Base-by-base conservation (phyloP, 768 basidiomycete genomes). In the Mycena galericulata region DNA sequence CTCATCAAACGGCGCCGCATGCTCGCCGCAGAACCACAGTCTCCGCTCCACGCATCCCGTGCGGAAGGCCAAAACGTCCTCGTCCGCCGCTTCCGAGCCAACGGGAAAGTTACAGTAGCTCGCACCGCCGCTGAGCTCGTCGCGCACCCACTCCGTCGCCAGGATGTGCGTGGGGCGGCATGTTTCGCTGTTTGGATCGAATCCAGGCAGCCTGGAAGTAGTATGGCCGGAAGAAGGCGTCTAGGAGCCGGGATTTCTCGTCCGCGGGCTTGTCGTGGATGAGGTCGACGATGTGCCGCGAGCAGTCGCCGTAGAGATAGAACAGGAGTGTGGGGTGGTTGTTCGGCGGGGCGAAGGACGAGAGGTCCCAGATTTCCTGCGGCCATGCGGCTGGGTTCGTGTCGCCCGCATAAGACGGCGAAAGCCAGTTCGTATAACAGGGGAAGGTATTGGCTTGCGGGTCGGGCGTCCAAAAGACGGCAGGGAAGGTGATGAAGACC, bases 91-190 rank as follows among this genome's bases (percentile, higher is more conserved):
- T 32, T 69, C 67, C 32, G 70, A 38, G 24, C 72, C 67, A 8
- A 56, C 67, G n/a, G 69, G 72, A 50, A 73, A 73, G 43, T 73
- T 73, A 61, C 72, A 73, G 62, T 71, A 71, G 64, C 63, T 69
- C 51, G 67, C 72, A 15, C 65, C 60, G 26, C 72, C 72, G 46
- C 45, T 57, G 20, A 73, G 58, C 55, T 68, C 69, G 24, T 70
- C 72, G 14, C 56, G 20, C 40, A 58, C 20, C 72, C 72, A 73
- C 57, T 73, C 72, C 14, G 69, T 73, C n/a, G 72, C 72, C 24
- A 73, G 51, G 30, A 73, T 68, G 8, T 26, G 59, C 30, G 50
- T 30, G 26, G 72, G 72, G 12, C 40, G 62, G 50, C 72, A 73
- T 24, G 30, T 43, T 17, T 66, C 58, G 45, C 45, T 60, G 62